phyloP scores from a whole-genome alignment of 139 green algal genomes.

The Desmodesmus armatus region DNA sequence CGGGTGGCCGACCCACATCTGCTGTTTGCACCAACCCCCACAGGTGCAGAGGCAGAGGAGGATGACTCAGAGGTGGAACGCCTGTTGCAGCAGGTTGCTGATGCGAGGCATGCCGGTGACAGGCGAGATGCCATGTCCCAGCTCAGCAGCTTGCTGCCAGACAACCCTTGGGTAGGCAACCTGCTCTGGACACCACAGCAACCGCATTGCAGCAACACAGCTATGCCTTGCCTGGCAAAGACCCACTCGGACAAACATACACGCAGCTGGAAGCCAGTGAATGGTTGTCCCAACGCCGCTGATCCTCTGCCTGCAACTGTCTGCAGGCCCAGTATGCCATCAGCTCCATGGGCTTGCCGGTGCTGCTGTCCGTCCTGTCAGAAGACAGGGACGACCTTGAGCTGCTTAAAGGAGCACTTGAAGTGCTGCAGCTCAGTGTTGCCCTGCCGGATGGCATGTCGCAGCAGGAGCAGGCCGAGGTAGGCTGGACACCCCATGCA shows the following conservation, averaged over 20 bases:
- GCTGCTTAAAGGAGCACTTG: constrained; percentile 82
- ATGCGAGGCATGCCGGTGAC: constrained; percentile 82
- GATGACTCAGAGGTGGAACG: constrained; percentile 77
- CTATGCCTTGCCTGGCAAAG: not conserved
- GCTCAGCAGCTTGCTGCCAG: constrained; percentile 73
- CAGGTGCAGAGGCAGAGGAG: constrained; percentile 38
- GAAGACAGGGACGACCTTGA: constrained; percentile 87
- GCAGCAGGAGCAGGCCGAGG: constrained; percentile 13
- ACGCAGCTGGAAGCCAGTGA: not conserved
- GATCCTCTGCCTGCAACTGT: no score
- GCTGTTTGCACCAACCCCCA: not conserved
- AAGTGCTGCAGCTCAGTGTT: constrained; percentile 75
- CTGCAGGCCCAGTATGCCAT: constrained; percentile 77
- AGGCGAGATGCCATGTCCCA: constrained; percentile 76
- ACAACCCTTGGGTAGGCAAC: constrained; percentile 47
- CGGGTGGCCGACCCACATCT: not conserved
- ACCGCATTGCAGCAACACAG: no score
- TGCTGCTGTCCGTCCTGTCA: constrained; percentile 73
- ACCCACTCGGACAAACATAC: no score
- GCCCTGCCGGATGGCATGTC: not conserved
- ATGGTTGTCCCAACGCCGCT: not conserved
- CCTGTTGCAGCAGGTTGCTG: constrained; percentile 81
- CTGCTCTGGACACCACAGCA: not conserved
- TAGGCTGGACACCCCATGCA: not conserved
- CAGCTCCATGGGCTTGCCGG: constrained; percentile 80